phyloP scores from a whole-genome alignment of 1,284 basidiomycete species.

The Phenoliferia sp. region DNA sequence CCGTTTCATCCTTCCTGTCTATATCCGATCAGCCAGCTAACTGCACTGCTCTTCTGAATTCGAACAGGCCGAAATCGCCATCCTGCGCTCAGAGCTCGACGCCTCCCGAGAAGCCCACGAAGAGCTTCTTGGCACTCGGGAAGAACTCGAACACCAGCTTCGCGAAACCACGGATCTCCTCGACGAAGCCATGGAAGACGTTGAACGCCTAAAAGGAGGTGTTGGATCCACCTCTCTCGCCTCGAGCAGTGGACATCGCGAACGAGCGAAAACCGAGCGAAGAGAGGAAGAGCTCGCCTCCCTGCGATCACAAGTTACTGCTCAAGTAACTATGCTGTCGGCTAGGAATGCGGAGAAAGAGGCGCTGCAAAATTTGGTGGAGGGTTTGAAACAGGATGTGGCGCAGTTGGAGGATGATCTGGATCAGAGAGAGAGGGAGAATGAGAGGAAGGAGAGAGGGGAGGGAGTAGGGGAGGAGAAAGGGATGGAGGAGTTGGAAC shows the following conservation, averaged over 20 bases:
- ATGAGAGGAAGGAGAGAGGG: slow-evolving; percentile 4
- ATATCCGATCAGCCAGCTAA: too few species aligned
- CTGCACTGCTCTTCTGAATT: too few species aligned
- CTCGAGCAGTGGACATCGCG: slow-evolving; percentile 41
- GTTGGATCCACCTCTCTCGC: slow-evolving; percentile 50
- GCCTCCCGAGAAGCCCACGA: slow-evolving; percentile 58
- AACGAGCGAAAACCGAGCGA: slow-evolving; percentile 39
- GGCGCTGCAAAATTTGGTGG: slow-evolving; percentile 37
- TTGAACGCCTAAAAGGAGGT: slow-evolving; percentile 61
- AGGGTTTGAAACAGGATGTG: slow-evolving; percentile 42
- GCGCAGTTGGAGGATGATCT: slow-evolving; percentile 43
- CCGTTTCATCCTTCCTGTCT: too few species aligned
- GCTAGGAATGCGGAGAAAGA: slow-evolving; percentile 39
- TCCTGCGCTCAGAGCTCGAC: slow-evolving; percentile 59
- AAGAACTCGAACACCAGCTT: slow-evolving; percentile 31
- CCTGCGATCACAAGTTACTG: slow-evolving; percentile 38
- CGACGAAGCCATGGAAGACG: slow-evolving; percentile 60
- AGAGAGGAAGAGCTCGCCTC: slow-evolving; percentile 40
- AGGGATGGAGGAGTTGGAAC: slow-evolving; percentile 40
- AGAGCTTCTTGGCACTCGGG: slow-evolving; percentile 23
- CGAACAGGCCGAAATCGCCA: slow-evolving; percentile 31
- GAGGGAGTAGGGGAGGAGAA: slow-evolving; percentile 4
- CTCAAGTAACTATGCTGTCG: slow-evolving; percentile 38
- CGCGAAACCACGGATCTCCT: slow-evolving; percentile 41
- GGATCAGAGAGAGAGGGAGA: slow-evolving; percentile 13